Percentiles rank a stretch among this genome's conserved stretches.
Evolutionary conservation across 2,329 filamentous ascomycete genomes (phyloP).

Genomic region (Cladosporium velox): DNA sequence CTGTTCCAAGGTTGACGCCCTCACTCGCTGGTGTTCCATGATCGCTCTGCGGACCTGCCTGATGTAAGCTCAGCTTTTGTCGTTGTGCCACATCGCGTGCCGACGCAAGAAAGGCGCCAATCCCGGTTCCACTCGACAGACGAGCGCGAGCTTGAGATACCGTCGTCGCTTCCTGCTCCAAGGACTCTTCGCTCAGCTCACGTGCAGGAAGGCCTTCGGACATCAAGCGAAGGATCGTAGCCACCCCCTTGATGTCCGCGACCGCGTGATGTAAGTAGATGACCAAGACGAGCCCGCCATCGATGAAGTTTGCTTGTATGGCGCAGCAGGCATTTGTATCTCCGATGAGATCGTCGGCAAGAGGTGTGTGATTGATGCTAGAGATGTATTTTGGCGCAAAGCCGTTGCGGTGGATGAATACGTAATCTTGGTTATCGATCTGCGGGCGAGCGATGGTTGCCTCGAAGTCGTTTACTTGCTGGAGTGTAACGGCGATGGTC

Average conservation of each 20-base stretch:
- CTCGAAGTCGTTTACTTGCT: constrained; percentile 23
- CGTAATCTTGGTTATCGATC: constrained; percentile 17
- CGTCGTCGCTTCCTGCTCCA: constrained; percentile 14
- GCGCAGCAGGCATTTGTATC: constrained; percentile 24
- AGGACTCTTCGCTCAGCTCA: constrained; percentile 22
- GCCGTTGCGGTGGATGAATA: constrained; percentile 16
- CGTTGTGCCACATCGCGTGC: constrained; percentile 1
- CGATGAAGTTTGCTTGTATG: constrained; percentile 29
- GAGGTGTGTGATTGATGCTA: constrained; percentile 22
- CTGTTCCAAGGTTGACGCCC: neutral
- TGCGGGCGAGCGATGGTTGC: constrained; percentile 22
- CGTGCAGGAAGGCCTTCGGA: constrained; percentile 19
- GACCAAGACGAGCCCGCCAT: constrained; percentile 27
- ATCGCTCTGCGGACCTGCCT: neutral
- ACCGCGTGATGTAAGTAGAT: constrained; percentile 29
- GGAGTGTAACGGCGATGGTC: constrained; percentile 18
- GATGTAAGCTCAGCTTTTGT: neutral
- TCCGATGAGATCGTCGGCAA: constrained; percentile 23
- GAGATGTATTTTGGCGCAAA: constrained; percentile 25
- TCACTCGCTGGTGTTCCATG: neutral
- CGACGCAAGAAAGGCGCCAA: constrained; percentile 5
- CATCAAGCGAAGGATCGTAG: constrained; percentile 26
- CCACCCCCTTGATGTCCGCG: constrained; percentile 26
- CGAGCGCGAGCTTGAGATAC: constrained; percentile 1
- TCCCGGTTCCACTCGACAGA: neutral